Conservation (phyloP, 192 early-diverging fungal genomes). For the Phycomyces blakesleeanus region DNA sequence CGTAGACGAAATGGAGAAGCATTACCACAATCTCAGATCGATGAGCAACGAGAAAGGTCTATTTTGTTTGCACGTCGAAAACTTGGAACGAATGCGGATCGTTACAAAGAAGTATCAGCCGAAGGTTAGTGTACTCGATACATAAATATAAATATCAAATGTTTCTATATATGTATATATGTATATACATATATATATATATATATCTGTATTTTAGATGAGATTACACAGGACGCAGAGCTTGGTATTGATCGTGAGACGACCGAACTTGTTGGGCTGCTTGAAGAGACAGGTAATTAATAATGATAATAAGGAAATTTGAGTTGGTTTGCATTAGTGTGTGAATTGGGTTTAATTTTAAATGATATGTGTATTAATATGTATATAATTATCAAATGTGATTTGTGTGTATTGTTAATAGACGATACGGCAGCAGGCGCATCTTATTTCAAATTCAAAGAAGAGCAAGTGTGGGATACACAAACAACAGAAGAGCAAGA, state of each 20-base stretch:
- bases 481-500: constrained; percentile 1
- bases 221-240: constrained; percentile 24
- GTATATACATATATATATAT: too few relatives aligned
- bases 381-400: too few relatives aligned
- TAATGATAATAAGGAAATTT: too few relatives aligned
- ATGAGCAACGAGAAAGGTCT: background rate
- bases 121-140: constrained; percentile 20
- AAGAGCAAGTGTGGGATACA: constrained; percentile 24
- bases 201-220: too few relatives aligned
- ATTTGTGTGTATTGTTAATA: background rate
- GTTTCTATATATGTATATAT: too few relatives aligned
- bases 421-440: background rate
- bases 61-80: constrained; percentile 24
- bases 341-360: too few relatives aligned
- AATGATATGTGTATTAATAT: too few relatives aligned
- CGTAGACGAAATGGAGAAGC: constrained; percentile 29
- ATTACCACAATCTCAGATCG: background rate
- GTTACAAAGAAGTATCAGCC: constrained; percentile 24
- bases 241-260: constrained; percentile 37
- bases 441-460: constrained; percentile 33
- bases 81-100: constrained; percentile 20
- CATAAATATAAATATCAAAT: too few relatives aligned
- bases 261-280: constrained; percentile 26
- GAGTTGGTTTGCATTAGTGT: too few relatives aligned
- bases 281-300: constrained; percentile 29